phyloP scores from a whole-genome alignment of 371 early-diverging fungal genomes.

The Caulochytrium protostelioides region DNA sequence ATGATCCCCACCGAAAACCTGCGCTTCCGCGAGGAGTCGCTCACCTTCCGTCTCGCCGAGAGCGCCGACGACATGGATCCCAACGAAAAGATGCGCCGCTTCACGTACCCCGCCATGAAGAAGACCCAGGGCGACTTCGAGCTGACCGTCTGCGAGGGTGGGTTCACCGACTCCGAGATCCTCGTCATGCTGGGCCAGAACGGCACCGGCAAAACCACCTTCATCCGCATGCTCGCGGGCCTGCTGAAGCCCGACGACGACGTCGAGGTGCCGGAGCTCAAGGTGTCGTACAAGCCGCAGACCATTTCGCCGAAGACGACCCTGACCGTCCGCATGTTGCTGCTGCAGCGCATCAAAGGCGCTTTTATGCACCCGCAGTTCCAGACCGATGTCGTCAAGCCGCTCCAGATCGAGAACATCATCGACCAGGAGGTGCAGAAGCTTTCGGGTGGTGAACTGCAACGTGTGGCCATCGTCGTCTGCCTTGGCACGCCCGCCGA shows the following conservation, averaged over 20 bases:
- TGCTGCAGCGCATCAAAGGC: slow-evolving; percentile 79
- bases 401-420: slow-evolving; percentile 77
- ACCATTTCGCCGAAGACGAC: slow-evolving; percentile 96
- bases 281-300: slow-evolving; percentile 96
- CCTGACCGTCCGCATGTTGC: slow-evolving; percentile 88
- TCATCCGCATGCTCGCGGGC: slow-evolving; percentile 93
- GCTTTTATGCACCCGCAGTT: slow-evolving; percentile 90
- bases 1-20: slow-evolving; percentile 98
- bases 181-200: slow-evolving; percentile 99
- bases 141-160: slow-evolving; percentile 60
- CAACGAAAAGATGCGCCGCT: slow-evolving; percentile 37
- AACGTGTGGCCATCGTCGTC: slow-evolving; percentile 95
- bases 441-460: slow-evolving; percentile 98
- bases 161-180: slow-evolving; percentile 95
- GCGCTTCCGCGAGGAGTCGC: slow-evolving; percentile 94
- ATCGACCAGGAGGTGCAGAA: slow-evolving; percentile 80
- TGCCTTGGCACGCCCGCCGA: slow-evolving; percentile 92
- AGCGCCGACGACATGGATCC: slow-evolving; percentile 40
- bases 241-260: slow-evolving; percentile 48
- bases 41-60: slow-evolving; percentile 89
- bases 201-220: slow-evolving; percentile 99
- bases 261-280: slow-evolving; percentile 56
- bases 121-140: slow-evolving; percentile 65
- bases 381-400: slow-evolving; percentile 95
- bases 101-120: slow-evolving; percentile 69